Evolutionary conservation across 1,284 basidiomycete genomes (phyloP), one percentile per base, ranked within the genome.

Genomic region (Cryptococcus sp.): DNA sequence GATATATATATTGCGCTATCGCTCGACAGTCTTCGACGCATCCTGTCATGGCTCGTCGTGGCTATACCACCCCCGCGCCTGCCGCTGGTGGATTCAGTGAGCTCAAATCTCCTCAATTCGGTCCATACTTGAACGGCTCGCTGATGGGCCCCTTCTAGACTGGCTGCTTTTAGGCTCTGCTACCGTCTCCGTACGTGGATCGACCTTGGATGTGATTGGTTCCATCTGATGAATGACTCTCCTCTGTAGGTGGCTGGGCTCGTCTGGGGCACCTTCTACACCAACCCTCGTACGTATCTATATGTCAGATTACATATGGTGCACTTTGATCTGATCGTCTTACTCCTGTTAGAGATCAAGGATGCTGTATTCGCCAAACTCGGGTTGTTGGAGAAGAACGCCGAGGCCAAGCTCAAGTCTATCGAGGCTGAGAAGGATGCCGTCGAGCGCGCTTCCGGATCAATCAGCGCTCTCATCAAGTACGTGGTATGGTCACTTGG

Each of bases 231-330:
- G 52, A 37, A 53, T 42, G 13, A 4, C 11, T 21, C 9, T 15
- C 12, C 33, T n/a, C 21, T 39, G 8, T 43, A 67, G 24, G 36
- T 38, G 65, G 67, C 61, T 37, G 76, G 72, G 52, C 61, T 75
- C 46, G 72, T 67, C 37, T 66, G 64, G 18, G 73, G 71, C 51
- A 69, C 69, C 59, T 63, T 75, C 16, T 56, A 71, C 48, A 63
- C 66, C 50, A 63, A 60, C 47, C 59, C 59, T 43, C 33, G 60
- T 56, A 57, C 12, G 44, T 52, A 21, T 13, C 8, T 43, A n/a
- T 16, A 16, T 3, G 4, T 21, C 12, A 9, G 28, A 13, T 2
- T 43, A 21, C 40, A 1, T 20, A 35, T 18, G 8, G 15, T 37
- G 18, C 33, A 35, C 13, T 21, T 28, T 15, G 5, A 28, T 11